Evolutionary conservation across 768 basidiomycete genomes (phyloP).

Genomic region (Xerocomus brunneocitrinus): DNA sequence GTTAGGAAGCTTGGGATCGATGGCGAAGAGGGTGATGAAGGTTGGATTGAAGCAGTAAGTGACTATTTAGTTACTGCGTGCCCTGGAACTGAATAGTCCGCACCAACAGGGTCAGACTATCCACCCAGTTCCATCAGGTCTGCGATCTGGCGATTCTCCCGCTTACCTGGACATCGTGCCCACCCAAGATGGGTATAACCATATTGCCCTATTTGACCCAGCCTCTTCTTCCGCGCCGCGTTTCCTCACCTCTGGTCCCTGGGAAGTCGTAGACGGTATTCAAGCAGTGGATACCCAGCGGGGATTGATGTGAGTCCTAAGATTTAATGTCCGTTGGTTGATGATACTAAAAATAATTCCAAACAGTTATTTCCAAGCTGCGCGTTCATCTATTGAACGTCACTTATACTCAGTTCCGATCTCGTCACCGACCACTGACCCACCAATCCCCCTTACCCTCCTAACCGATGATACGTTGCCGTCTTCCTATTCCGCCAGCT

Average conservation of each 20-base stretch:
- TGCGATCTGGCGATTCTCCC: conserved; percentile 41
- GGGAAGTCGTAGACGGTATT: conserved; percentile 84
- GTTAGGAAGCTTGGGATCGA: conserved; percentile 75
- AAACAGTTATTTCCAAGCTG: conserved; percentile 83
- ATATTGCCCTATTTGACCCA: conserved; percentile 88
- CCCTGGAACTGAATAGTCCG: conserved; percentile 11
- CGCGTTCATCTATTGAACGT: conserved; percentile 77
- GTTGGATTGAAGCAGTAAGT: conserved; percentile 90
- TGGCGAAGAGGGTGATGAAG: conserved; percentile 86
- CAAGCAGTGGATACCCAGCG: conserved; percentile 63
- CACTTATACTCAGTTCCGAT: conserved; percentile 79
- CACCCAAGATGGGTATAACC: conserved; percentile 75
- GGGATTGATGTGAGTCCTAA: conserved; percentile 61
- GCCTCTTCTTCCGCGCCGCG: conserved; percentile 61
- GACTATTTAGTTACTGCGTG: conserved; percentile 2
- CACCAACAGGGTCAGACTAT: conserved; percentile 56
- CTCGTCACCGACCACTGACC: conserved; percentile 42
- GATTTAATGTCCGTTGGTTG: conserved; percentile 30
- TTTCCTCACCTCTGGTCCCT: conserved; percentile 82
- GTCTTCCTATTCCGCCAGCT: conserved; percentile 60
- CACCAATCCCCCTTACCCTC: conserved; percentile 36
- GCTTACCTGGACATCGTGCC: conserved; percentile 93
- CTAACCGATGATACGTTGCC: conserved; percentile 50
- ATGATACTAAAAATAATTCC: conserved; percentile 19
- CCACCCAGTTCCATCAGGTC: conserved; percentile 44